Conservation (phyloP, 495 filamentous ascomycete species). For the Hyaloscypha hepaticicola region DNA sequence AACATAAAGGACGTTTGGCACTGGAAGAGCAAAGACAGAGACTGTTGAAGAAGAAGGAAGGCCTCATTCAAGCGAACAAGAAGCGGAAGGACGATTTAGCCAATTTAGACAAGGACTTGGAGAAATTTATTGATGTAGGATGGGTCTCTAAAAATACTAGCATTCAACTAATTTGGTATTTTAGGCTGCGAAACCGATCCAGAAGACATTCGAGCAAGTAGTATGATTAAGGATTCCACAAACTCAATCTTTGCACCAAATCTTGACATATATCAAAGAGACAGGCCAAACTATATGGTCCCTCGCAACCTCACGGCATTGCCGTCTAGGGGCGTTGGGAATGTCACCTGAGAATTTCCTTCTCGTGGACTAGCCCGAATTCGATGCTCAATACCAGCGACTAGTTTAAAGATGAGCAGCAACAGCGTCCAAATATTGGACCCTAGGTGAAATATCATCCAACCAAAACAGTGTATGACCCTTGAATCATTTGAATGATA, state of each 20-base stretch:
- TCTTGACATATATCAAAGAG: not conserved
- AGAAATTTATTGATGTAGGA: slow-evolving; percentile 81
- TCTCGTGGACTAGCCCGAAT: too few species aligned
- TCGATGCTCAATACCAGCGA: too few species aligned
- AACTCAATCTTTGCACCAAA: not conserved
- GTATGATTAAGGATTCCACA: slow-evolving; percentile 35
- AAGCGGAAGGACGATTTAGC: slow-evolving; percentile 90
- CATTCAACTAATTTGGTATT: not conserved
- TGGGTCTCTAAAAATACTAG: not conserved
- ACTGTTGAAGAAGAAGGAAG: slow-evolving; percentile 86
- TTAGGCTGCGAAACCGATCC: slow-evolving; percentile 81
- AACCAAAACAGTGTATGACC: not conserved
- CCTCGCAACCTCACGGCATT: too few species aligned
- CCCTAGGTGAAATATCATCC: not conserved
- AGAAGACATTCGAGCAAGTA: slow-evolving; percentile 77
- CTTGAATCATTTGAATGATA: not conserved
- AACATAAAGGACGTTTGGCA: slow-evolving; percentile 79
- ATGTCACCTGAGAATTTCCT: too few species aligned
- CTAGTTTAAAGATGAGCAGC: too few species aligned
- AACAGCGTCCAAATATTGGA: not conserved
- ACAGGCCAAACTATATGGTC: not conserved
- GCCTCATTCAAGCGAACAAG: slow-evolving; percentile 90
- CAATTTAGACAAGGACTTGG: slow-evolving; percentile 82
- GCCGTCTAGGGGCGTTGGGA: too few species aligned
- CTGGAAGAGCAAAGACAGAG: slow-evolving; percentile 85